Evolutionary conservation across 441 rosid species (phyloP).

Genomic region (Brassica hybrid): DNA sequence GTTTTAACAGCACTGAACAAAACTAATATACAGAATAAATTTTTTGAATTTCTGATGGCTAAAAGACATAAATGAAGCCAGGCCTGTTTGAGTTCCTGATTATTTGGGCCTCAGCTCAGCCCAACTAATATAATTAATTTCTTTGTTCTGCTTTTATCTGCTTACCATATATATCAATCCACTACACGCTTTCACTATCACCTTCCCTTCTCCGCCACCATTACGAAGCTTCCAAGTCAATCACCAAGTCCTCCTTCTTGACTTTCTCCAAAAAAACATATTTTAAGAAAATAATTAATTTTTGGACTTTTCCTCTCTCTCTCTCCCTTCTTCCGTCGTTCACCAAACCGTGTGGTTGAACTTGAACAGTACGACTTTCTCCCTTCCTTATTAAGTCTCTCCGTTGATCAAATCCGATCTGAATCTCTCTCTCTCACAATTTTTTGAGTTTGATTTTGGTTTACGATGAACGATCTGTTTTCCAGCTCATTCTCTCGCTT

Average conservation of each 20-base stretch:
- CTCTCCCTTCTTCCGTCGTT: slow-evolving; percentile 2
- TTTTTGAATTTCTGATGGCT: neutral
- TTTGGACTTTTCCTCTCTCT: slow-evolving; percentile 26
- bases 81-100: neutral
- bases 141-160: neutral
- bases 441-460: neutral
- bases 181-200: slow-evolving; percentile 21
- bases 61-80: neutral
- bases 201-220: slow-evolving; percentile 33
- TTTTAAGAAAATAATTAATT: neutral
- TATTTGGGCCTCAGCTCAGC: neutral
- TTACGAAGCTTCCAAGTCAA: slow-evolving; percentile 40
- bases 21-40: too few species aligned
- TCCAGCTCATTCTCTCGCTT: slow-evolving; percentile 67
- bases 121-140: neutral
- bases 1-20: too few species aligned
- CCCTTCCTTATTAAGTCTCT: slow-evolving; percentile 2
- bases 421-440: neutral
- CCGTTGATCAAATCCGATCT: slow-evolving; percentile 22
- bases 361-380: slow-evolving; percentile 34
- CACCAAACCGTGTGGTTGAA: slow-evolving; percentile 30
- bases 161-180: neutral
- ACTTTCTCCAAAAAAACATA: neutral
- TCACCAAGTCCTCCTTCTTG: slow-evolving; percentile 18
- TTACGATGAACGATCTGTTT: slow-evolving; percentile 46